A percentile compares a stretch with the other conserved stretches of the same genome.
These are phyloP conservation scores for Chrysoporthe austroafricana DNA, from an alignment of 2,329 filamentous ascomycete genomes.

Conservation along the genomic window DNA sequence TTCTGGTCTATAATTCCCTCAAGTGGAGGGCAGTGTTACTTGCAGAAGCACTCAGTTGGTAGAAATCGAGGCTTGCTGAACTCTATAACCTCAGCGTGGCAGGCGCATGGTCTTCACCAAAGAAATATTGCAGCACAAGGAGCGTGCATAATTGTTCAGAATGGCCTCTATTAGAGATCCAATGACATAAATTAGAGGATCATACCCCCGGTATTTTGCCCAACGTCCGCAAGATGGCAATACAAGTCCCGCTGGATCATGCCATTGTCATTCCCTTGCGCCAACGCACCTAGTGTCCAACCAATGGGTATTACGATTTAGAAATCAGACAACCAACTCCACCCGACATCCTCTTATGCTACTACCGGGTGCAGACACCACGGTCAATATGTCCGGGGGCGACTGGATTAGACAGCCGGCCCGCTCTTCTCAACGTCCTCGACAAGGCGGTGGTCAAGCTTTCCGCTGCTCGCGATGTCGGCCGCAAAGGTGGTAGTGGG, in stretches of 20 bases:
- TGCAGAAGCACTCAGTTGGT: too few species aligned
- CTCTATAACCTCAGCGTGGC: too few species aligned
- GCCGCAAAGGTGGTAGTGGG: constrained; percentile 71
- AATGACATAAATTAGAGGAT: background rate
- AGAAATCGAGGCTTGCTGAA: too few species aligned
- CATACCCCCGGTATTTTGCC: background rate
- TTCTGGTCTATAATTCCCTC: too few species aligned
- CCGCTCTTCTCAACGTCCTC: constrained; percentile 37
- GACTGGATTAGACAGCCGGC: constrained; percentile 37
- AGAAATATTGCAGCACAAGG: too few species aligned
- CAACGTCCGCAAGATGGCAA: constrained; percentile 2
- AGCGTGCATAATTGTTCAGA: background rate
- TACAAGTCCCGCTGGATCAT: background rate
- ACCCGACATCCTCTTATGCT: background rate
- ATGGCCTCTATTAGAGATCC: background rate
- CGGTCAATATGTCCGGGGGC: background rate
- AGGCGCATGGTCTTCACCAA: too few species aligned
- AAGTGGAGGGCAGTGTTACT: too few species aligned
- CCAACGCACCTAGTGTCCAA: constrained; percentile 1
- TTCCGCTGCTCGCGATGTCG: constrained; percentile 31
- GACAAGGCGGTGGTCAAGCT: constrained; percentile 38
- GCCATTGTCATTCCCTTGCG: background rate
- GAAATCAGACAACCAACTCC: background rate
- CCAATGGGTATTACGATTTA: constrained; percentile 19
- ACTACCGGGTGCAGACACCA: background rate